Conservation (phyloP, 495 filamentous ascomycete species). For the Schizothecium vesticola region DNA sequence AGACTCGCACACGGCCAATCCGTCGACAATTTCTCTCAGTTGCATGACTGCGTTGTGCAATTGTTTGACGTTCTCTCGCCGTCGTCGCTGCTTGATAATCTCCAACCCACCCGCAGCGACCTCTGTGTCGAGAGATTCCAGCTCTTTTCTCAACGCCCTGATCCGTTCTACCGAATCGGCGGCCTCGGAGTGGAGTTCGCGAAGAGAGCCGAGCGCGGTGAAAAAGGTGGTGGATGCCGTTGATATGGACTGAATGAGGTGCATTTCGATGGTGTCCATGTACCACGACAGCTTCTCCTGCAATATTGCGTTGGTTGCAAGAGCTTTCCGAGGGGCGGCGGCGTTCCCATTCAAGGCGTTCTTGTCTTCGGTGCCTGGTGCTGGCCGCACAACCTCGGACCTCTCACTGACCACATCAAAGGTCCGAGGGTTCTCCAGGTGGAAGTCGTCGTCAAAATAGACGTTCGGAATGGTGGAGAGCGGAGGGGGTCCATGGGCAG, state of each 20-base stretch:
- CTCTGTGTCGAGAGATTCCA: constrained; percentile 74
- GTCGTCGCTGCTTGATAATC: constrained; percentile 72
- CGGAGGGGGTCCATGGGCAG: constrained; percentile 65
- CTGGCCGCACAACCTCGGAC: constrained; percentile 79
- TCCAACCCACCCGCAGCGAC: constrained; percentile 84
- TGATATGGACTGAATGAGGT: constrained; percentile 93
- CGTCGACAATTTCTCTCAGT: constrained; percentile 69
- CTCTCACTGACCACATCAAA: constrained; percentile 97
- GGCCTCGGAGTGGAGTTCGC: constrained; percentile 86
- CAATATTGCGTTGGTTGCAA: constrained; percentile 96
- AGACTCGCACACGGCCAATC: constrained; percentile 69
- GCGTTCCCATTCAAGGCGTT: constrained; percentile 57
- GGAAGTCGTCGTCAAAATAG: constrained; percentile 94
- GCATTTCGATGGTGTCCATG: constrained; percentile 98
- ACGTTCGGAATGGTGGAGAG: constrained; percentile 86
- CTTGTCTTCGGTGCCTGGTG: constrained; percentile 52
- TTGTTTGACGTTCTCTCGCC: constrained; percentile 78
- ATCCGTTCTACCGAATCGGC: constrained; percentile 88
- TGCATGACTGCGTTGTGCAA: constrained; percentile 79
- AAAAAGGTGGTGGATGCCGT: constrained; percentile 95
- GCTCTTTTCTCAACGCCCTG: constrained; percentile 68
- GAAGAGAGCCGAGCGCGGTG: constrained; percentile 83
- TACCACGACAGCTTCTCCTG: constrained; percentile 99
- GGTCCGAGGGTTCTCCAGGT: constrained; percentile 89
- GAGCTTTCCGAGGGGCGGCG: constrained; percentile 67